A percentile compares a stretch with the other conserved stretches of the same genome.
phyloP scores from a whole-genome alignment of 2,329 filamentous ascomycete genomes.

The Xylariaceae sp. region DNA sequence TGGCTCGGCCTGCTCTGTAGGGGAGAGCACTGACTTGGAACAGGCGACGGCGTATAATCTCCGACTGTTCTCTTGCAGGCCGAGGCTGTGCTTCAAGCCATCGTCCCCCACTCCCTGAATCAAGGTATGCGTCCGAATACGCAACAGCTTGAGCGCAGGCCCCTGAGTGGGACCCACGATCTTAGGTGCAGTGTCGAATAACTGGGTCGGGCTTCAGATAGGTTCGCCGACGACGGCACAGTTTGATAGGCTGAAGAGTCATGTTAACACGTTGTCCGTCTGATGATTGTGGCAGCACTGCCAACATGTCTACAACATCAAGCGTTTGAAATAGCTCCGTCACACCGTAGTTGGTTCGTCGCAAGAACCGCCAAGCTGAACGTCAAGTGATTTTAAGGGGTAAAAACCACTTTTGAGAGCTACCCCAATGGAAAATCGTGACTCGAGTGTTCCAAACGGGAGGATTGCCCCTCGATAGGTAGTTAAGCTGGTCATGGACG shows the following conservation, averaged over 20 bases:
- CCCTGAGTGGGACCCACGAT: neutral
- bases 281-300: neutral
- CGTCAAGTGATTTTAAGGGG: neutral
- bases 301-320: neutral
- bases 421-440: neutral
- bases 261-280: neutral
- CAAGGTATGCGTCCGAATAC: neutral
- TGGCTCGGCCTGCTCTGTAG: neutral
- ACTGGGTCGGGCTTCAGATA: neutral
- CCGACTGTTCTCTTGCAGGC: neutral
- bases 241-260: neutral
- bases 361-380: neutral
- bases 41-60: neutral
- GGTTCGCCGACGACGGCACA: neutral
- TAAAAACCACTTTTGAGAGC: neutral
- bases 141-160: neutral
- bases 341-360: neutral
- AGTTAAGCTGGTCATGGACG: neutral
- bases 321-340: neutral
- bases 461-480: neutral
- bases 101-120: neutral
- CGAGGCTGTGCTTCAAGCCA: neutral
- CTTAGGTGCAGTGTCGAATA: neutral
- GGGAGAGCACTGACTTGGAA: neutral
- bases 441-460: neutral